Base-by-base conservation (phyloP, 345 rosid genomes). In the Salix dunnii region DNA sequence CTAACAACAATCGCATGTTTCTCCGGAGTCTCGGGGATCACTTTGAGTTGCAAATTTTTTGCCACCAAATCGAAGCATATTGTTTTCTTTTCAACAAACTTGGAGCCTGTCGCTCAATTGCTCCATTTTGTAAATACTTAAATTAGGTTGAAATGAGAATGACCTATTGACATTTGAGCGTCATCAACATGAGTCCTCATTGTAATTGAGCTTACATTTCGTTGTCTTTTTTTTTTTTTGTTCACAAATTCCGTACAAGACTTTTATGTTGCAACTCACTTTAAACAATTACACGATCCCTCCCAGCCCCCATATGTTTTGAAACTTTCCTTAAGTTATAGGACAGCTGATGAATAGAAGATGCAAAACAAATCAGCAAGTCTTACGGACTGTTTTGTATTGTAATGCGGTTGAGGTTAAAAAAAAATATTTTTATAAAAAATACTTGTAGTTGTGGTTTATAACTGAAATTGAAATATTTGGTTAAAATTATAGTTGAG, bases 121-220 rank as follows among this genome's bases (percentile, higher is more conserved):
- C 72, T 21, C 72, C 33, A 51, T 13, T 14, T 36, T 70, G 85
- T 70, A 83, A 70, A 55, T 77, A 60, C 48, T 38, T 43, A 12
- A 46, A 11, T 58, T 73, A 23, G 9, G 35, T 69, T 30, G 27
- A 63, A 17, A 2, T 33, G 17, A 38, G 43, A 38, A 68, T 36
- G 28, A 72, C n/a, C 1, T 20, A 0, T 51, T 20, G 21, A 61
- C 35, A 7, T 43, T 8, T 17, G n/a, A 21, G 64, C 2, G 23
- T 51, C 18, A 38, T 33, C 42, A 53, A 21, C 61, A 7, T 53
- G 61, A 53, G 61, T 21, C 11, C 62, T 55, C 62, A 42, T 3
- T 55, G 28, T 21, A 55, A n/a, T 55, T 10, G 9, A 55, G 62
- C 6, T 2, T 2, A n/a, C 13, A 3, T 27, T 55, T 55, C 62